Base-by-base conservation (phyloP, 225 moss, liverwort and hornwort genomes). In the Lunularia cruciata region DNA sequence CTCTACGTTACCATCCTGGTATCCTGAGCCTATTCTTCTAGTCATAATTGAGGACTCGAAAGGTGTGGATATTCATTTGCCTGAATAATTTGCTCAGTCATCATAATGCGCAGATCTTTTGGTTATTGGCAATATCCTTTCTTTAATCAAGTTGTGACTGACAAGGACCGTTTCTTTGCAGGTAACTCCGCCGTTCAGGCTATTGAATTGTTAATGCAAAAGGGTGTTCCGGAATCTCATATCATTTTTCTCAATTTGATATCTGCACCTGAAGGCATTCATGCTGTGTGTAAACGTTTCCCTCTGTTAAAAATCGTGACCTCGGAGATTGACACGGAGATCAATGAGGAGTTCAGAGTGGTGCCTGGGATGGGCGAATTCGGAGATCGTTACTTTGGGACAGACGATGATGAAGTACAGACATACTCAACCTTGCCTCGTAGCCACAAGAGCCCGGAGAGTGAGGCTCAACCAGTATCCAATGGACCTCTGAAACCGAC, bases 321-420 rank as follows among this genome's bases (percentile, higher is more conserved):
- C 4, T 94, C 94, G 9, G 94, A 94, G 75, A 94, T 94, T 73
- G 94, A 94, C 55, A 83, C 82, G 12, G 81, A 85, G 36, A 72
- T 93, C 79, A 93, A 90, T 57, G 78, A 75, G 8, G 93, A 85
- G 58, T 93, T 77, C 49, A 86, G 93, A 42, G 93, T 93, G 18
- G 77, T 90, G 2, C 93, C 93, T 10, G 93, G 93, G 30, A 88
- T 93, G 93, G 93, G 93, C 52, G 93, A 93, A 64, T 93, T 93
- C 62, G 93, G 93, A 23, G 93, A 93, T 68, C 93, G 93, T 37
- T 93, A 93, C 30, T 93, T 93, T 63, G 93, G 93, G 72, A 93
- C 93, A 63, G 93, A 90, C 69, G 88, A 90, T 62, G 88, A 88
- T 67, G 69, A 69, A 2, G 26, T 55, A 52, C n/a, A 36, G 18